phyloP scores from a whole-genome alignment of 768 basidiomycete species.

The Calocybe cyanea region DNA sequence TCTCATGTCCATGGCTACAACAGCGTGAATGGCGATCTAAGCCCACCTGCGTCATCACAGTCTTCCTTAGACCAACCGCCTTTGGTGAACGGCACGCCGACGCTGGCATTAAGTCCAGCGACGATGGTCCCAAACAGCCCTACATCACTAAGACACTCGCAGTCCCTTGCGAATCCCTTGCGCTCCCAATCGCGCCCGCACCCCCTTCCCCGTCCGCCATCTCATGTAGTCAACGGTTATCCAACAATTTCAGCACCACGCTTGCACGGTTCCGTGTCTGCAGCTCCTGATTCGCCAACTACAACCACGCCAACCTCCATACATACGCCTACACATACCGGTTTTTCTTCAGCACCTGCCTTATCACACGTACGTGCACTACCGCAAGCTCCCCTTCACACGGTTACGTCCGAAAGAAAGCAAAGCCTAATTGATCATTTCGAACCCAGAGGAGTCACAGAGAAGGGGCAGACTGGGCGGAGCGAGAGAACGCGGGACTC shows the following conservation, averaged over 20 bases:
- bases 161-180: conserved; percentile 1
- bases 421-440: conserved; percentile 10
- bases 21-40: conserved; percentile 9
- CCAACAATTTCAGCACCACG: conserved; percentile 11
- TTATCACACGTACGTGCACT: conserved; percentile 3
- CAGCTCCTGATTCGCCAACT: conserved; percentile 3
- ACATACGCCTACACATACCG: background rate
- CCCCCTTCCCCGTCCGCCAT: conserved; percentile 12
- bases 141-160: background rate
- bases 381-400: background rate
- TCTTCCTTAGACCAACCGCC: conserved; percentile 10
- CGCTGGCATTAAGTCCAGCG: background rate
- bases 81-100: background rate
- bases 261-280: conserved; percentile 10
- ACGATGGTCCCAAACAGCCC: background rate
- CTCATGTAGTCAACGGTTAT: conserved; percentile 6
- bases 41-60: conserved; percentile 7
- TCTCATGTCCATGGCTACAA: conserved; percentile 1
- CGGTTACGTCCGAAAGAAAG: conserved; percentile 8
- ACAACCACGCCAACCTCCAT: background rate
- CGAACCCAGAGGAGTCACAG: conserved; percentile 6
- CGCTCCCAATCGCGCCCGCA: conserved; percentile 15
- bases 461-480: conserved; percentile 6
- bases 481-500: conserved; percentile 4
- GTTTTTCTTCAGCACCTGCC: background rate